These are phyloP conservation scores for Solanum tarijense DNA, from an alignment of 257 asterid genomes.

Conservation along the genomic window DNA sequence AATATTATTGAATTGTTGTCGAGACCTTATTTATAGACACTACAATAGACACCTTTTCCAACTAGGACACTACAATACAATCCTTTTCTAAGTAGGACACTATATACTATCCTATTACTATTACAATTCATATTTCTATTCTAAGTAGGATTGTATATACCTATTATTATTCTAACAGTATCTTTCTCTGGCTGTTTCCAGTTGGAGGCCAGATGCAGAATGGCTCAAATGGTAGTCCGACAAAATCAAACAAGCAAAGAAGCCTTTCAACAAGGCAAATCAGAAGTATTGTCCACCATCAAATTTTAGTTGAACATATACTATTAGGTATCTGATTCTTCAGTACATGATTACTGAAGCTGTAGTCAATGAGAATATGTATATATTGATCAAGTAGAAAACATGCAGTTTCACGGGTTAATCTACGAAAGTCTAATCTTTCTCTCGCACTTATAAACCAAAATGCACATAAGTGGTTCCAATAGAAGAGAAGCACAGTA, in stretches of 20 bases:
- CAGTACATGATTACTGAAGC: neutral
- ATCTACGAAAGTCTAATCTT: neutral
- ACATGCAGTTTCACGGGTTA: neutral
- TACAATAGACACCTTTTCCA: no score
- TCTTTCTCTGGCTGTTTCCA: neutral
- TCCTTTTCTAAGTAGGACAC: no score
- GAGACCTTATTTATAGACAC: no score
- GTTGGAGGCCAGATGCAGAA: neutral
- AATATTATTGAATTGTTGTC: no score
- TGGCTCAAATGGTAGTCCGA: neutral
- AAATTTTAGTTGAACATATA: neutral
- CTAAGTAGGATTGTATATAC: no score
- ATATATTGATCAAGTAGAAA: neutral
- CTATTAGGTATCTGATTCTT: neutral
- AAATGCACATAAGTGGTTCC: neutral
- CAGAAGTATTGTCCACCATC: neutral
- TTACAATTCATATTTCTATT: no score
- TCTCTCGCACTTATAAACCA: neutral
- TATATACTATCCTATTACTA: no score
- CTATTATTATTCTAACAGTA: no score
- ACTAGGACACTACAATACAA: no score
- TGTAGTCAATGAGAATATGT: neutral
- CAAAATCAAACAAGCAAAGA: neutral
- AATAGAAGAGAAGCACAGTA: neutral
- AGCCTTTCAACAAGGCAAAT: neutral